Conservation (phyloP, 306 rosid species). For the Benincasa hispida region DNA sequence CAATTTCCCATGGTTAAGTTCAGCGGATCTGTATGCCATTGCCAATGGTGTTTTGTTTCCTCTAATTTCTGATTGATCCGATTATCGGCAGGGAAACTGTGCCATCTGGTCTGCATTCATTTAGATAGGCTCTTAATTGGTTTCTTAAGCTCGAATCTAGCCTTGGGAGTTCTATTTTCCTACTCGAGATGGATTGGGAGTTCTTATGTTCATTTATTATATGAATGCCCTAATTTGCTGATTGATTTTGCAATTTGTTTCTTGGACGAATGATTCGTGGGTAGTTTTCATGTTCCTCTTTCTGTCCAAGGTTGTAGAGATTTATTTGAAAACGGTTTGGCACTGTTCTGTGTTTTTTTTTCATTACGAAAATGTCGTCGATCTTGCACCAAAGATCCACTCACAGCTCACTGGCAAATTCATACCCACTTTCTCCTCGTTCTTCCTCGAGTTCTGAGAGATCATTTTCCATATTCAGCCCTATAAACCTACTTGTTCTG, state of each 20-base stretch:
- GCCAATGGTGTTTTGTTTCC: neutral
- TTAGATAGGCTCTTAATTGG: neutral
- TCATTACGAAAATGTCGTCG: slow-evolving; percentile 30
- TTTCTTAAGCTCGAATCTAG: neutral
- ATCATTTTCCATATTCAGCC: slow-evolving; percentile 45
- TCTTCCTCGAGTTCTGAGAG: slow-evolving; percentile 41
- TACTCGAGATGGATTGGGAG: neutral
- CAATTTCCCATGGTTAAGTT: neutral
- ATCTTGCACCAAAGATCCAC: slow-evolving; percentile 61
- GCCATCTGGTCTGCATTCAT: neutral
- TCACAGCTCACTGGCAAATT: slow-evolving; percentile 42
- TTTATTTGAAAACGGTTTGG: neutral
- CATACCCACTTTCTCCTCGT: slow-evolving; percentile 27
- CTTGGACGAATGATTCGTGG: neutral
- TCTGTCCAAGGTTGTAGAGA: neutral
- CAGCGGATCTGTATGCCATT: neutral
- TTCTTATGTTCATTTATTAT: neutral
- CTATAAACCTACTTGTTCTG: slow-evolving; percentile 34
- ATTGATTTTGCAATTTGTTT: neutral
- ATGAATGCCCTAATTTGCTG: neutral
- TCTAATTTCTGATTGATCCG: neutral
- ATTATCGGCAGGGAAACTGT: neutral
- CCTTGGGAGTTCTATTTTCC: neutral
- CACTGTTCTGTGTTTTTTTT: neutral
- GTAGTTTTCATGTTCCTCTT: neutral